Percentiles rank a stretch among this genome's conserved stretches.
Evolutionary conservation across 148 eudicot species (phyloP).

Genomic region (Chenopodium suecicum): DNA sequence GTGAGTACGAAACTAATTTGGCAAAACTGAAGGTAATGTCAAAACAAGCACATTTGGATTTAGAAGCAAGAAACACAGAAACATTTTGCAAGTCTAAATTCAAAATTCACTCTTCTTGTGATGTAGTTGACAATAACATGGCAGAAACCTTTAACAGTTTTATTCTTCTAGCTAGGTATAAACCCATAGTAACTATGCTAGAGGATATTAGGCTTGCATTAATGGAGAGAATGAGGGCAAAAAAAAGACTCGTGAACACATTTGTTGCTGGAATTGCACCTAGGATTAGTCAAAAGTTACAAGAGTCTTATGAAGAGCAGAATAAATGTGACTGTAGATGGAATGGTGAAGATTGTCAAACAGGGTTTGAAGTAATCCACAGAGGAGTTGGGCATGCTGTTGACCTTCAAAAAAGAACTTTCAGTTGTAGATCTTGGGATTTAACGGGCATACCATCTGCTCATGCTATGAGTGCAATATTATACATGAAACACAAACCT

Average conservation of each 20-base stretch:
- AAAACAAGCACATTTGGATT: not conserved
- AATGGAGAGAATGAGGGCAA: not conserved
- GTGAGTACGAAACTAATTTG: not conserved
- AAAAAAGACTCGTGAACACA: not conserved
- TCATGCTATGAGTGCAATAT: not conserved
- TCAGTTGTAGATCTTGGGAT: not conserved
- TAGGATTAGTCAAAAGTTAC: not conserved
- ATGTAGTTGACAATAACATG: constrained; percentile 1
- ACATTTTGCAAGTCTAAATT: not conserved
- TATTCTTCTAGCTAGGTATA: not conserved
- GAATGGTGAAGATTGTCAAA: not conserved
- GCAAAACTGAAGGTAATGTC: not conserved
- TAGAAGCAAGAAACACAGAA: not conserved
- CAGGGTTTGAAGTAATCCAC: not conserved
- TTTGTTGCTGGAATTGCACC: not conserved
- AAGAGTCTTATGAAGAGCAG: not conserved
- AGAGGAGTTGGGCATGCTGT: not conserved
- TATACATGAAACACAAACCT: not conserved
- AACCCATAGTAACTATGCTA: not conserved
- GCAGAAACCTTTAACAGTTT: not conserved
- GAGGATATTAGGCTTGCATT: not conserved
- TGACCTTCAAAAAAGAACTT: not conserved
- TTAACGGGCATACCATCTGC: not conserved
- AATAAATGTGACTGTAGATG: not conserved
- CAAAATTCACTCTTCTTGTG: not conserved